Base-by-base conservation (phyloP, 202 grass and related monocot genomes). In the Eragrostis tef region DNA sequence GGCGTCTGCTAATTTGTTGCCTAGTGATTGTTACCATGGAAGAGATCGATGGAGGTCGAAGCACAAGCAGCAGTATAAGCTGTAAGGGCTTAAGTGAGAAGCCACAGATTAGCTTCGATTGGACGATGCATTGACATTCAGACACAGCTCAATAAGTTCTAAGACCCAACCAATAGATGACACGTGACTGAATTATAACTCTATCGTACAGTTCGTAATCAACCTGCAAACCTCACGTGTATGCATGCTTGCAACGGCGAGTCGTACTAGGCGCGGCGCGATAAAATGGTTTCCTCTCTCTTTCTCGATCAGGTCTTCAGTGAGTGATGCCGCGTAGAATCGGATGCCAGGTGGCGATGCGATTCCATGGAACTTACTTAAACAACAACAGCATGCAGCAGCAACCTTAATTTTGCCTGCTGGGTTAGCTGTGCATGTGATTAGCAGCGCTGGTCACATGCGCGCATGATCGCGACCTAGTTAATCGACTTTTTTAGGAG, bases 401-500 rank as follows among this genome's bases (percentile, higher is more conserved):
- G 34, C 34, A 39, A 39, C 34, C 34, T 47, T 3, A 53, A 53
- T 41, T 67, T n/a, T 43, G 64, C 7, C 26, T 8, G 52, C 7
- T 60, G 49, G 21, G 24, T 58, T 58, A 12, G n/a, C n/a, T 58
- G 24, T 56, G 26, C 76, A 81, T 44, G 84, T 81, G 77, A 69
- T 74, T 75, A 61, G 62, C 41, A 24, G 64, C 50, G 42, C 2
- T 26, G 59, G 19, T 57, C 78, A 71, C 77, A 81, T 89, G 72
- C 31, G 71, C 22, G 22, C 81, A 80, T 85, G 64, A 81, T 79
- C 75, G 48, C 71, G 22, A 46, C 46, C 51, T 25, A 60, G 43
- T 59, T 79, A 70, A 84, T 61, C 57, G 41, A 57, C 21, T 58
- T 78, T 6, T 68, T 79, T 60, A 74, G 68, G 75, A 62, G 64